Evolutionary conservation across 1,284 basidiomycete genomes (phyloP).

Genomic region (Inonotus obliquus): DNA sequence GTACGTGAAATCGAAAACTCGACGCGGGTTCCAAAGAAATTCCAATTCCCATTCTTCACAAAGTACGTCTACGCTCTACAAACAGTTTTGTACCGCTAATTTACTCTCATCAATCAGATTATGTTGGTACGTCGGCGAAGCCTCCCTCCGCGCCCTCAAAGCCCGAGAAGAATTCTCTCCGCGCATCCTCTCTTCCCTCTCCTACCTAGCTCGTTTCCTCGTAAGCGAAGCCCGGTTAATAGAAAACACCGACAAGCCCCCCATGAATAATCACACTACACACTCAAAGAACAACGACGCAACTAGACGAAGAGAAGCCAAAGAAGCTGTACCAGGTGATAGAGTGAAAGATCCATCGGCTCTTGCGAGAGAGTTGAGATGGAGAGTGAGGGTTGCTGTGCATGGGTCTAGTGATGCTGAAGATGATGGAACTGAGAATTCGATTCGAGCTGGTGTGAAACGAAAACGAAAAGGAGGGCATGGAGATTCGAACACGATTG

Average conservation of each 20-base stretch:
- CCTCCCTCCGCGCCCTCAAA: conserved; percentile 69
- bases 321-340: conserved; percentile 78
- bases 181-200: conserved; percentile 70
- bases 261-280: conserved; percentile 21
- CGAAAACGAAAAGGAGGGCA: conserved; percentile 13
- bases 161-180: conserved; percentile 52
- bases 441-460: not conserved
- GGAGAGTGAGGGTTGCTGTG: conserved; percentile 65
- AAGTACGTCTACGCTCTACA: conserved; percentile 43
- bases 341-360: conserved; percentile 74
- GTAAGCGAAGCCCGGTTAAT: conserved; percentile 70
- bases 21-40: conserved; percentile 92
- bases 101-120: conserved; percentile 46
- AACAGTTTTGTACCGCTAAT: not conserved
- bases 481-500: not conserved
- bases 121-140: conserved; percentile 87
- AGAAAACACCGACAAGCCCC: conserved; percentile 57
- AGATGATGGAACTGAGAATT: conserved; percentile 26
- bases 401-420: conserved; percentile 73
- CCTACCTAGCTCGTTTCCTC: conserved; percentile 70
- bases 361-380: conserved; percentile 76
- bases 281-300: conserved; percentile 16
- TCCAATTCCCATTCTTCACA: conserved; percentile 85
- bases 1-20: conserved; percentile 89
- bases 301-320: conserved; percentile 56